Base-by-base conservation (phyloP, 768 basidiomycete genomes). In the Chlorophyllum brunneum region DNA sequence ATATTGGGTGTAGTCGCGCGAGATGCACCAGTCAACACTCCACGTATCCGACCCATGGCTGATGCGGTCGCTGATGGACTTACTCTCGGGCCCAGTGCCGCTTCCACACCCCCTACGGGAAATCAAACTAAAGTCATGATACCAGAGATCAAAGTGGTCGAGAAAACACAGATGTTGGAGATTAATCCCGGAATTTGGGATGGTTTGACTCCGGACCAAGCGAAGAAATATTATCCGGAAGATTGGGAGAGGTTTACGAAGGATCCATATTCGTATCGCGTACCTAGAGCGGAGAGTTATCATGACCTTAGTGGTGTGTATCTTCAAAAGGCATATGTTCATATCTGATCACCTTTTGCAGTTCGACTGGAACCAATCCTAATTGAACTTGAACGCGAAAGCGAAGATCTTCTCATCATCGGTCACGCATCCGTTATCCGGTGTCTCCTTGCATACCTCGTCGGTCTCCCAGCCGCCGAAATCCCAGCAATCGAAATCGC, bases 181-280 rank as follows among this genome's bases (percentile, higher is more conserved):
- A 97, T 98, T 63, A 99, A 99, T 62, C 95, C 95, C 46, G 95
- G 88, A 5, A 85, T 98, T 15, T 97, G 95, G 94, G 97, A 98
- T 65, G 97, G 97, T 0, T 76, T 98, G 33, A 89, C 87, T 1
- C 87, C 91, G 0, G 89, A 92, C 57, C 86, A 95, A 63, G 94
- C 92, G 16, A 83, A 85, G 66, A 86, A 85, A 66, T 85, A 83
- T 61, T 98, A 95, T 66, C 91, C 95, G 0, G 88, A 86, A 48
- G 97, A 99, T 65, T 98, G 91, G 91, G 88, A 88, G 56, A 77
- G 92, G 22, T 95, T 95, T 72, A 74, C 88, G 40, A 86, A 85
- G 60, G 95, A 99, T 63, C 95, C 95, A 1, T 98, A 98, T 63
- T 77, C 88, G 10, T 94, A 91, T 67, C 78, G 94, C 22, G 94